A percentile compares a stretch with the other conserved stretches of the same genome.
Evolutionary conservation across 139 green algal genomes (phyloP).

Genomic region (Astrephomene gubernaculifera): DNA sequence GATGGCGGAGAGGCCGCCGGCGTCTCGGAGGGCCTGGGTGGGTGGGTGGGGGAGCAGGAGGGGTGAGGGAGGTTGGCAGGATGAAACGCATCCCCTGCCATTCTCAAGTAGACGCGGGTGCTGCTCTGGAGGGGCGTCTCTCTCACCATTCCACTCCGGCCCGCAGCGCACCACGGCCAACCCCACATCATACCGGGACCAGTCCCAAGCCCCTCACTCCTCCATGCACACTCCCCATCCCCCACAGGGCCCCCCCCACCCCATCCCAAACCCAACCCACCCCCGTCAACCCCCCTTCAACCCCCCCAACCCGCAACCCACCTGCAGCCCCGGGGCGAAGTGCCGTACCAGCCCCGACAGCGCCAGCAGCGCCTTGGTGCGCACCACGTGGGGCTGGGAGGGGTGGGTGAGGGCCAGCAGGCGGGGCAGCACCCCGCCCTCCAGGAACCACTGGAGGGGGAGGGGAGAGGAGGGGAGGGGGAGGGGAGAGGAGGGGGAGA

Average conservation of each 20-base stretch:
- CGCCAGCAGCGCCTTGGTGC: slow-evolving; percentile 69
- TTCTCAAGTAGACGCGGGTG: too few relatives aligned
- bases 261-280: neutral
- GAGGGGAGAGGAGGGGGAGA: too few relatives aligned
- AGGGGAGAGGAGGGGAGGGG: too few relatives aligned
- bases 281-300: neutral
- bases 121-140: too few relatives aligned
- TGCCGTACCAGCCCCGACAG: slow-evolving; percentile 71
- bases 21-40: slow-evolving; percentile 3
- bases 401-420: slow-evolving; percentile 65
- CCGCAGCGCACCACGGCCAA: too few relatives aligned
- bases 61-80: slow-evolving; percentile 50
- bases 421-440: slow-evolving; percentile 69
- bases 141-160: too few relatives aligned
- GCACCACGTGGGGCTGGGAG: slow-evolving; percentile 37
- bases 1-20: slow-evolving; percentile 16
- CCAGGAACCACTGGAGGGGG: slow-evolving; percentile 71
- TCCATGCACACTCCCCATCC: too few relatives aligned
- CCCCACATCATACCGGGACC: too few relatives aligned
- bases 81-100: too few relatives aligned
- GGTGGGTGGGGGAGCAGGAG: neutral
- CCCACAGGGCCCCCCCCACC: neutral
- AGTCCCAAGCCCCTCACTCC: too few relatives aligned
- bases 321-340: slow-evolving; percentile 55
- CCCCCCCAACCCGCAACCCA: neutral